Percentiles rank a stretch among this genome's conserved stretches.
Evolutionary conservation across 1,284 basidiomycete species (phyloP).

Genomic region (Dichomitus squalens): DNA sequence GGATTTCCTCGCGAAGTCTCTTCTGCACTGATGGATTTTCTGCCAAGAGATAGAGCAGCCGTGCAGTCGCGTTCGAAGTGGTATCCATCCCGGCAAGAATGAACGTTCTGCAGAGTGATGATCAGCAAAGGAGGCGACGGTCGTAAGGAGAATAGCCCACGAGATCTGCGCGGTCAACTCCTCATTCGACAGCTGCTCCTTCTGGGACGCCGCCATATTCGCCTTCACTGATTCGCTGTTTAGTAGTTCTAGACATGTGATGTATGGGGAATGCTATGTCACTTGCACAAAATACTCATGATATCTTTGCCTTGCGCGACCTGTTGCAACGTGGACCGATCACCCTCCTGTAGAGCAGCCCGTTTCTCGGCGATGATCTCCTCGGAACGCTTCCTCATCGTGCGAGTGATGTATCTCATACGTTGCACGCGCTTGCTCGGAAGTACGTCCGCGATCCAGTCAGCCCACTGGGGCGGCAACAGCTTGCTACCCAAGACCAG

Average conservation of each 20-base stretch:
- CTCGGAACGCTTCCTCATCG: conserved; percentile 38
- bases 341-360: conserved; percentile 23
- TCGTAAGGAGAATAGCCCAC: conserved; percentile 7
- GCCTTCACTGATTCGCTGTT: conserved; percentile 29
- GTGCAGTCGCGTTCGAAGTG: conserved; percentile 31
- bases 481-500: background rate
- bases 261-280: too few relatives aligned
- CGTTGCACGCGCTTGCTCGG: conserved; percentile 38
- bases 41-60: conserved; percentile 28
- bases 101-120: conserved; percentile 22
- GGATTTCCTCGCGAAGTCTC: conserved; percentile 28
- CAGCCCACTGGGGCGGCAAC: conserved; percentile 35
- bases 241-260: too few relatives aligned
- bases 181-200: conserved; percentile 18
- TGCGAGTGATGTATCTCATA: conserved; percentile 40
- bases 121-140: background rate
- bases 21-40: conserved; percentile 3
- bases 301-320: conserved; percentile 46
- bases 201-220: conserved; percentile 28
- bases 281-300: conserved; percentile 46
- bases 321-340: conserved; percentile 28
- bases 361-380: conserved; percentile 44
- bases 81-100: conserved; percentile 31
- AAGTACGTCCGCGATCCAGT: conserved; percentile 36
- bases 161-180: conserved; percentile 32